These are phyloP conservation scores for Stagonosporopsis chrysanthemi DNA, from an alignment of 2,329 filamentous ascomycete genomes.

Conservation along the genomic window DNA sequence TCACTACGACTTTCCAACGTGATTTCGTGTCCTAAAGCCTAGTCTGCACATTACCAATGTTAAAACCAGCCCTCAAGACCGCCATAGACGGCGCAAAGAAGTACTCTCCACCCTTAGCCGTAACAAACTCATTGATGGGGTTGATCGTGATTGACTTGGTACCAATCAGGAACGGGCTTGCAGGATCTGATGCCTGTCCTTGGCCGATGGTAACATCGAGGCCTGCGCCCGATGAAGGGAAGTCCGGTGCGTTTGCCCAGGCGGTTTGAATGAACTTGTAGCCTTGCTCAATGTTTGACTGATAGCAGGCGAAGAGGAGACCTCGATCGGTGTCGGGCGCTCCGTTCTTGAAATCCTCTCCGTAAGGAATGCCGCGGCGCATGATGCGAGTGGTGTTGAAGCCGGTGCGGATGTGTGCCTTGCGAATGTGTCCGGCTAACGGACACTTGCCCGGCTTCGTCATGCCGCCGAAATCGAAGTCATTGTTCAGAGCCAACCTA, in stretches of 20 bases:
- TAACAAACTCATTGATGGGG: constrained; percentile 16
- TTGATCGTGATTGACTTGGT: constrained; percentile 13
- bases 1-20: not conserved
- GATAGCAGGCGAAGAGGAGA: constrained; percentile 15
- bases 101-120: constrained; percentile 15
- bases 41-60: constrained; percentile 3
- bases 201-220: constrained; percentile 17
- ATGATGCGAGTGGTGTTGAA: constrained; percentile 9
- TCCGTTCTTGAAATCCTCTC: constrained; percentile 9
- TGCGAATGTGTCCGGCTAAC: constrained; percentile 15
- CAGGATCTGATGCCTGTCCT: constrained; percentile 5
- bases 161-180: constrained; percentile 11
- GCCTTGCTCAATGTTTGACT: constrained; percentile 16
- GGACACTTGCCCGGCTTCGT: constrained; percentile 8
- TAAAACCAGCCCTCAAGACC: constrained; percentile 15
- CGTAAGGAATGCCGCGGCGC: constrained; percentile 19
- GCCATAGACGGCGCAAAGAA: constrained; percentile 16
- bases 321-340: constrained; percentile 7
- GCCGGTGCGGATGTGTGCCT: constrained; percentile 8
- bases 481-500: constrained; percentile 5
- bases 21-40: not conserved
- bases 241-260: constrained; percentile 7
- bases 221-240: constrained; percentile 8
- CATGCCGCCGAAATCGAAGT: constrained; percentile 11
- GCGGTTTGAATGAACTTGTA: constrained; percentile 15